These are phyloP conservation scores for Mycena kentingensis DNA, from an alignment of 768 basidiomycete species.

Conservation along the genomic window DNA sequence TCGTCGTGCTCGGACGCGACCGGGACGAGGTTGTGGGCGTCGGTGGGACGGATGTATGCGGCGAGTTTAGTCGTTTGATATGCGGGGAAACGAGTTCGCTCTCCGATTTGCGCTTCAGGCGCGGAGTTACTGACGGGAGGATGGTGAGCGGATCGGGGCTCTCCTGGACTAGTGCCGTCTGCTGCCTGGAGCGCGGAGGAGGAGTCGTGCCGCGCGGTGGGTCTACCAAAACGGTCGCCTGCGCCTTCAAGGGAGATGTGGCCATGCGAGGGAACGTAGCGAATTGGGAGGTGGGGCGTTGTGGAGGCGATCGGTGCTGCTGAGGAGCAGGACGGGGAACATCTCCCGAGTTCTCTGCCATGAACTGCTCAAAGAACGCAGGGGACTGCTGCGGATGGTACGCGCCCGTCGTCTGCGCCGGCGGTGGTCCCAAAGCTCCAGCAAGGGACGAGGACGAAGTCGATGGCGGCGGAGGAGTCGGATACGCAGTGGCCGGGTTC, in stretches of 20 bases:
- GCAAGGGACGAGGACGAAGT: conserved; percentile 72
- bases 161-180: conserved; percentile 28
- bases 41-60: conserved; percentile 33
- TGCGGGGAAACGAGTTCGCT: conserved; percentile 63
- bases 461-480: conserved; percentile 71
- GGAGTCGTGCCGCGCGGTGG: conserved; percentile 28
- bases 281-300: neutral
- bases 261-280: conserved; percentile 23
- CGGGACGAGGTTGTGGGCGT: conserved; percentile 27
- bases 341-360: conserved; percentile 57
- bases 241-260: conserved; percentile 21
- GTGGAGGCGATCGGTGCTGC: neutral
- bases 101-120: conserved; percentile 69
- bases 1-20: conserved; percentile 31
- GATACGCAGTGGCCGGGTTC: conserved; percentile 63
- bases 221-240: too few relatives aligned
- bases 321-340: conserved; percentile 23
- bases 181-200: conserved; percentile 21
- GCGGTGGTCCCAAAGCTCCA: conserved; percentile 56
- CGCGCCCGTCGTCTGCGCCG: conserved; percentile 23
- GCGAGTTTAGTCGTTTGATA: conserved; percentile 55
- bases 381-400: conserved; percentile 61
- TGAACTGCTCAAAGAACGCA: conserved; percentile 66
- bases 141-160: conserved; percentile 63
- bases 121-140: conserved; percentile 51